Conservation (phyloP, 1,284 basidiomycete genomes). For the Mycosarcoma mackinlayi region DNA sequence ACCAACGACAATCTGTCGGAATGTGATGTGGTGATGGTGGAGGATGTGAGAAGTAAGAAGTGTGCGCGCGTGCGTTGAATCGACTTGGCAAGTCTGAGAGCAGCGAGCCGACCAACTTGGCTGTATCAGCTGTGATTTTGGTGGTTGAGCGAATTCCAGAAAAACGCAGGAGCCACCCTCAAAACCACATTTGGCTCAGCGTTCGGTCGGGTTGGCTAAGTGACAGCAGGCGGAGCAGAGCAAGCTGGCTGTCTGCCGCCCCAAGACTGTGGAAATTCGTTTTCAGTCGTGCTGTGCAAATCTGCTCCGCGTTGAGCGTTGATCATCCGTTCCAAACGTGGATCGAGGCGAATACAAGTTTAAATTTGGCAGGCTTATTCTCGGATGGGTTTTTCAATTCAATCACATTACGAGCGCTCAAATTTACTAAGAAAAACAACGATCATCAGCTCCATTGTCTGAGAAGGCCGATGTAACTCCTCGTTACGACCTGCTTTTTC, state of each 20-base stretch:
- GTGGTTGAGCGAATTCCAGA: slow-evolving; percentile 2
- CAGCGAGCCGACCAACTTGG: not conserved
- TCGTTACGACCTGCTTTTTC: too few relatives aligned
- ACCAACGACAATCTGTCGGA: slow-evolving; percentile 6
- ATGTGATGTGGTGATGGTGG: slow-evolving; percentile 5
- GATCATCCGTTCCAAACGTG: slow-evolving; percentile 6
- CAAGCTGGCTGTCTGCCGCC: slow-evolving; percentile 19
- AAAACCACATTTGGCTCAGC: not conserved
- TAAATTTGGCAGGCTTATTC: too few relatives aligned
- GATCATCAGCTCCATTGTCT: too few relatives aligned
- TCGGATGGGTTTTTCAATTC: slow-evolving; percentile 16
- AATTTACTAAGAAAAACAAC: too few relatives aligned
- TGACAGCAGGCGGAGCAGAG: too few relatives aligned
- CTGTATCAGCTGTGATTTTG: too few relatives aligned
- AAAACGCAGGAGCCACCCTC: slow-evolving; percentile 41
- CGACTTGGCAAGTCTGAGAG: not conserved
- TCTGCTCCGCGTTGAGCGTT: too few relatives aligned
- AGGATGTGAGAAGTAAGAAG: slow-evolving; percentile 13
- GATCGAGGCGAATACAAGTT: slow-evolving; percentile 22
- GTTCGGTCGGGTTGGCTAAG: slow-evolving; percentile 12
- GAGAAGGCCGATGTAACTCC: not conserved
- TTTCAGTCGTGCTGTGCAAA: not conserved
- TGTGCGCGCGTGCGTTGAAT: slow-evolving; percentile 19
- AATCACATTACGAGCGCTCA: slow-evolving; percentile 15
- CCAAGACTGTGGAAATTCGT: slow-evolving; percentile 7